Evolutionary conservation across 768 basidiomycete species (phyloP).

Genomic region (Naganishia onofrii): DNA sequence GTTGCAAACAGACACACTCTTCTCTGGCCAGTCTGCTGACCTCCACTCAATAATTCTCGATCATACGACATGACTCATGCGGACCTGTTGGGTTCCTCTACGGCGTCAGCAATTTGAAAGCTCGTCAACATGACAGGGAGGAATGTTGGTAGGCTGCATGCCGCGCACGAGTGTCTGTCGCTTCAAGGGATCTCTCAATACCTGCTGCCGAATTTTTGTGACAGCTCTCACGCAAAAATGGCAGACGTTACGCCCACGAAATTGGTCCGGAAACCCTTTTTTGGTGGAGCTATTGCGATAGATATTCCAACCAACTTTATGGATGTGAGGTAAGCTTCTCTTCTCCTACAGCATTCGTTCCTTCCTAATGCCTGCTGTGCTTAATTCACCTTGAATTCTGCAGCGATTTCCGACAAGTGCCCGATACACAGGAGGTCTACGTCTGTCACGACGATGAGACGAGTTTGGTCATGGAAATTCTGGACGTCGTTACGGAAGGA

Average conservation of each 20-base stretch:
- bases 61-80: no score
- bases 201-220: no score
- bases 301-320: conserved; percentile 61
- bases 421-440: conserved; percentile 93
- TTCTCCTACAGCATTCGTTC: conserved; percentile 27
- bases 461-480: conserved; percentile 79
- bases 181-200: not conserved
- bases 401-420: conserved; percentile 75
- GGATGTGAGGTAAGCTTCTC: conserved; percentile 75
- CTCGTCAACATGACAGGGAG: no score
- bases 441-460: conserved; percentile 66
- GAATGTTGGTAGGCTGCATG: no score
- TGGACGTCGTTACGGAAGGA: conserved; percentile 63
- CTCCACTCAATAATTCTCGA: no score
- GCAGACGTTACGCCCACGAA: not conserved
- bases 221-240: not conserved
- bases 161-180: not conserved
- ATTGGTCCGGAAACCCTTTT: conserved; percentile 56
- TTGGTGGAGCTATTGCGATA: conserved; percentile 79
- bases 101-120: no score
- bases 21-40: no score
- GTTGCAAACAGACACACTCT: no score
- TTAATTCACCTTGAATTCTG: no score
- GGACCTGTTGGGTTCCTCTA: no score
- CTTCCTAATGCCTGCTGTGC: no score